A percentile compares a stretch with the other conserved stretches of the same genome.
These are phyloP conservation scores for Lineolata rhizophorae DNA, from an alignment of 495 filamentous ascomycete species.

Conservation along the genomic window DNA sequence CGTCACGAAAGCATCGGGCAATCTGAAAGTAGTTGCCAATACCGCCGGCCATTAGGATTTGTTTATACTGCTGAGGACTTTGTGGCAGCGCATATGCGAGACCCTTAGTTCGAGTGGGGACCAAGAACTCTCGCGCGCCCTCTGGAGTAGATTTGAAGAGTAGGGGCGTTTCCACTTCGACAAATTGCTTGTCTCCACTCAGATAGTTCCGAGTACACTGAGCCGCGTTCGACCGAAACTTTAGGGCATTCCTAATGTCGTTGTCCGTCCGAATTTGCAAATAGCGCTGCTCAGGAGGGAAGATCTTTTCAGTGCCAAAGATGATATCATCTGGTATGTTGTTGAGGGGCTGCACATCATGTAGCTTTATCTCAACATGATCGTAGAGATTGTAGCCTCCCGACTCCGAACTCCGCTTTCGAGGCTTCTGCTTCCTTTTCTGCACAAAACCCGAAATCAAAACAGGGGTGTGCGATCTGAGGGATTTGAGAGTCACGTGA, in stretches of 20 bases:
- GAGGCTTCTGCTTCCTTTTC: too few species aligned
- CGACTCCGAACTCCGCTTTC: too few species aligned
- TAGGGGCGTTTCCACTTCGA: conserved; percentile 76
- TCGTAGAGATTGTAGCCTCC: too few species aligned
- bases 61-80: conserved; percentile 96
- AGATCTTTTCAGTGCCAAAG: conserved; percentile 44
- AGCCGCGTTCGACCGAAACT: conserved; percentile 31
- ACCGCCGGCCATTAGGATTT: conserved; percentile 87
- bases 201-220: conserved; percentile 30
- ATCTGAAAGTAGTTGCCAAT: conserved; percentile 73
- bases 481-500: too few species aligned
- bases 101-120: conserved; percentile 57
- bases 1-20: conserved; percentile 86
- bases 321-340: conserved; percentile 56
- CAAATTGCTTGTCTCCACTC: conserved; percentile 27
- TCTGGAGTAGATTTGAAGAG: conserved; percentile 97
- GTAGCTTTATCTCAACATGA: conserved; percentile 43
- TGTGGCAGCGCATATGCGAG: conserved; percentile 80
- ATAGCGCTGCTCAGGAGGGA: conserved; percentile 53
- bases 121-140: conserved; percentile 86
- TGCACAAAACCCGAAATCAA: too few species aligned
- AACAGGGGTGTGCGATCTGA: too few species aligned
- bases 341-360: conserved; percentile 47
- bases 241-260: conserved; percentile 36
- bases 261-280: conserved; percentile 59